A percentile compares a stretch with the other conserved stretches of the same genome.
Conservation (phyloP, 495 filamentous ascomycete species). For the Neurospora sublineolata region DNA sequence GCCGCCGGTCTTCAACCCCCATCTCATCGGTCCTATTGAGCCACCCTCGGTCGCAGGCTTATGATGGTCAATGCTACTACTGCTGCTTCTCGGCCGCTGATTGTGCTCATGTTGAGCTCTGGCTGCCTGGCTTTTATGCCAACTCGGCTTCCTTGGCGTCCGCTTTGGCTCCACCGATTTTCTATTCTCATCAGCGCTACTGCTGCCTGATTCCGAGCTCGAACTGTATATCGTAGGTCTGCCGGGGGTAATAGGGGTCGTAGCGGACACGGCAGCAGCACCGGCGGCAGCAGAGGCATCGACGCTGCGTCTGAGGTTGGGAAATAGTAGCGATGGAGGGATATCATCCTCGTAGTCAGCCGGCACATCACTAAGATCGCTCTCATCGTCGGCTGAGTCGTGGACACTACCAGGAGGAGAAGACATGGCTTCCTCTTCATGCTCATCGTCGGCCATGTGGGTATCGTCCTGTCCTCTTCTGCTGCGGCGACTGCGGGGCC, state of each 20-base stretch:
- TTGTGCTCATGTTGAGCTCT: background rate
- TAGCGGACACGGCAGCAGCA: background rate
- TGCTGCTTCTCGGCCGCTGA: background rate
- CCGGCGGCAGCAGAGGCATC: conserved; percentile 10
- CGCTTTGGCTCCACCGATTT: conserved; percentile 9
- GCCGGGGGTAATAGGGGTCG: background rate
- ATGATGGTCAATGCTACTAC: background rate
- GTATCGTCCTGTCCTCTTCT: conserved; percentile 9
- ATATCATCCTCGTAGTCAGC: conserved; percentile 39
- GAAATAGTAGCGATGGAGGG: conserved; percentile 34
- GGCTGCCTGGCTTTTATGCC: conserved; percentile 16
- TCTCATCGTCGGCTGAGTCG: conserved; percentile 71
- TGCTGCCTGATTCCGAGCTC: conserved; percentile 11
- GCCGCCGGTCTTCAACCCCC: background rate
- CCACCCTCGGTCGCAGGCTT: background rate
- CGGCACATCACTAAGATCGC: conserved; percentile 61
- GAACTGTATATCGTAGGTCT: background rate
- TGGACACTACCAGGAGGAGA: conserved; percentile 50
- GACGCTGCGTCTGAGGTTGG: conserved; percentile 29
- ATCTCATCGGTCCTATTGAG: background rate
- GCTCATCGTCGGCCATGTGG: conserved; percentile 21
- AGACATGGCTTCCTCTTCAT: conserved; percentile 19
- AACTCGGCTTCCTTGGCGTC: conserved; percentile 14
- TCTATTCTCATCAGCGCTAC: conserved; percentile 11
- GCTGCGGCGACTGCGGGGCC: background rate